Evolutionary conservation across 345 rosid species (phyloP).

Genomic region (Syzygium aromaticum): DNA sequence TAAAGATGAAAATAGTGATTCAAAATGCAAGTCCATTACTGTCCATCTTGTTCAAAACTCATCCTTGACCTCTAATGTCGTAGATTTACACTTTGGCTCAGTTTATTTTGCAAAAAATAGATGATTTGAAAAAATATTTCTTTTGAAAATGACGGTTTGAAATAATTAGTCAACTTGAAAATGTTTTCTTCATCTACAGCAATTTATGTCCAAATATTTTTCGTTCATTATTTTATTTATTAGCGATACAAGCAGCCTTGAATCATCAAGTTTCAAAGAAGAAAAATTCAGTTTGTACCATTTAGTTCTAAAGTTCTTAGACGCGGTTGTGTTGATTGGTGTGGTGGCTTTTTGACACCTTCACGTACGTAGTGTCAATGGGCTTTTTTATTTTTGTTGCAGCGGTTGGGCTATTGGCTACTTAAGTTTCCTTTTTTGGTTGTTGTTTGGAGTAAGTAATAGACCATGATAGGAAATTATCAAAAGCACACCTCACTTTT

Average conservation of each 20-base stretch:
- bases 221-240: neutral
- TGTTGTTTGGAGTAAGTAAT: too few relatives aligned
- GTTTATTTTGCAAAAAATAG: too few relatives aligned
- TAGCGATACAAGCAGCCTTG: neutral
- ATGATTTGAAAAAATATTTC: neutral
- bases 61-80: neutral
- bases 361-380: too few relatives aligned
- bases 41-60: neutral
- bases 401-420: too few relatives aligned
- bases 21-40: neutral
- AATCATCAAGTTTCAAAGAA: too few relatives aligned
- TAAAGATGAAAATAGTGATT: neutral
- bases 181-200: too few relatives aligned
- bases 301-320: too few relatives aligned
- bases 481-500: rapidly evolving
- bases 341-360: too few relatives aligned
- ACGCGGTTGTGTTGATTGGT: too few relatives aligned
- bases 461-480: neutral
- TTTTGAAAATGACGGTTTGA: neutral
- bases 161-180: neutral
- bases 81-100: neutral
- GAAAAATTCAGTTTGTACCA: too few relatives aligned
- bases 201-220: neutral
- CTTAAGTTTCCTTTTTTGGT: too few relatives aligned
- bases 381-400: too few relatives aligned